Conservation (phyloP, 2,329 filamentous ascomycete species). For the Trichoderma sp. region DNA sequence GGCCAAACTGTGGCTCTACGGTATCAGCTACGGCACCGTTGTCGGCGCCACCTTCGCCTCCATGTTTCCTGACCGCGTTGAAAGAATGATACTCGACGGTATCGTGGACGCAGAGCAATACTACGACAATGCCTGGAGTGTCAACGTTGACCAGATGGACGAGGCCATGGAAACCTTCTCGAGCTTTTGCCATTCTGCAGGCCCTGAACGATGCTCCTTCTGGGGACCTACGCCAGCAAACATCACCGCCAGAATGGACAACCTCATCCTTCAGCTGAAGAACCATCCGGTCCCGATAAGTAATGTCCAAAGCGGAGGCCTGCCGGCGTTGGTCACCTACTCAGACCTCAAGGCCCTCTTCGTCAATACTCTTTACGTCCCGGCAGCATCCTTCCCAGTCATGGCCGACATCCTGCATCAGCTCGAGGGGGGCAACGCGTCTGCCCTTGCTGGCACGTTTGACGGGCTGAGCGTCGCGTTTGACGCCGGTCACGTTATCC, state of each 20-base stretch:
- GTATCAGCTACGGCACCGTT: slow-evolving; percentile 41
- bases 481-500: background rate
- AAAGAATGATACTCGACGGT: slow-evolving; percentile 34
- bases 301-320: background rate
- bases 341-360: slow-evolving; percentile 13
- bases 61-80: slow-evolving; percentile 35
- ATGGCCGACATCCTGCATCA: slow-evolving; percentile 13
- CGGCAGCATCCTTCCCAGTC: background rate
- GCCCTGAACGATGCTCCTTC: slow-evolving; percentile 2
- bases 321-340: background rate
- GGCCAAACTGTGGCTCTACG: slow-evolving; percentile 3
- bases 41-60: slow-evolving; percentile 41
- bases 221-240: slow-evolving; percentile 9
- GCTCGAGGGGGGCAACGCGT: background rate
- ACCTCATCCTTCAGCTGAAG: background rate
- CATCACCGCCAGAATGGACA: slow-evolving; percentile 10
- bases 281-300: slow-evolving; percentile 8
- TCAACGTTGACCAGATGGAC: slow-evolving; percentile 34
- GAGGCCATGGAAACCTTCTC: slow-evolving; percentile 33
- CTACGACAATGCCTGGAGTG: slow-evolving; percentile 33
- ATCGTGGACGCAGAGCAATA: slow-evolving; percentile 35
- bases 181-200: slow-evolving; percentile 19
- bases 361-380: background rate
- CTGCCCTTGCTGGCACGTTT: slow-evolving; percentile 10
- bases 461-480: background rate